Base-by-base conservation (phyloP, 2,329 filamentous ascomycete species). In the Lizonia empirigonia region DNA sequence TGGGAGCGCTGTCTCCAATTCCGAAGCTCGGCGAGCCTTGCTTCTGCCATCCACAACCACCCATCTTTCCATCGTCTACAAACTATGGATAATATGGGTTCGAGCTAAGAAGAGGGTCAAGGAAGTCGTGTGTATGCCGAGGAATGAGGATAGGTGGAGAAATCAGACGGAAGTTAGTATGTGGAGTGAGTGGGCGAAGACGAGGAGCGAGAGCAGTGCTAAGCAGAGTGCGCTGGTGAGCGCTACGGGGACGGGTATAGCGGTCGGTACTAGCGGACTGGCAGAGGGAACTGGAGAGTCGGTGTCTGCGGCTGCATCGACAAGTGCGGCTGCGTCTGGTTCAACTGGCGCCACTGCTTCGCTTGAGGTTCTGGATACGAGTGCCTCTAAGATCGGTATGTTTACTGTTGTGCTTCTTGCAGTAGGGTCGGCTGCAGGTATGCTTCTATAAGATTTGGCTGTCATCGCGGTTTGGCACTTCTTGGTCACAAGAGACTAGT, bases 71-170 rank as follows among this genome's bases (percentile, higher is more conserved):
- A 4, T 12, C 7, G 12, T 5, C n/a, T 1, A 32, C 26, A 10
- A 42, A 32, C 1, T 49, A 37, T n/a, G n/a, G n/a, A n/a, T n/a
- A n/a, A n/a, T n/a, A n/a, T n/a, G n/a, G n/a, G n/a, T n/a, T n/a
- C n/a, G n/a, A n/a, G n/a, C n/a, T n/a, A n/a, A n/a, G n/a, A 56
- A 62, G 48, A 44, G 56, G 9, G 58, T 54, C 2, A 49, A 56
- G 15, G 32, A 58, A 9, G 58, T 63, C 1, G 44, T 63, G 1
- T 62, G 60, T 44, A 58, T 44, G 29, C 55, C 56, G 8, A 29
- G 29, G 2, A 39, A 26, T n/a, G 46, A 30, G 3, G 51, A 56
- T 5, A n/a, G 27, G 12, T n/a, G 12, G 16, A 19, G 24, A 10
- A 30, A 16, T 10, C 4, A 23, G 12, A 35, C 33, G 16, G 24